Evolutionary conservation across 352 stramenopile species (phyloP).

Genomic region (Phytophthora constricta): DNA sequence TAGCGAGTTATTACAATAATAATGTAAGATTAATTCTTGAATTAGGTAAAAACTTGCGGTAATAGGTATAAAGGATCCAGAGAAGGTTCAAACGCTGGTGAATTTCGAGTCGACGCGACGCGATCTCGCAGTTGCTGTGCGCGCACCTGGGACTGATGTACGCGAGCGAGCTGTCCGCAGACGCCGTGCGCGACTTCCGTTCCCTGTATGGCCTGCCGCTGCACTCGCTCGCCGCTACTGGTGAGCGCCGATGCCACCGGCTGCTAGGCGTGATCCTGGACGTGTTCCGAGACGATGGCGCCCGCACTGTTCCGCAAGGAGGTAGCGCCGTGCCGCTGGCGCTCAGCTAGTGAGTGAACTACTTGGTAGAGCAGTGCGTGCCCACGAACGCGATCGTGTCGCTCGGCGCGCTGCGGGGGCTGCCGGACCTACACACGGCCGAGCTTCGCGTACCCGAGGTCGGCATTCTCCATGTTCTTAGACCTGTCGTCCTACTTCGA

Average conservation of each 20-base stretch:
- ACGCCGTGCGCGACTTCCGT: conserved; percentile 48
- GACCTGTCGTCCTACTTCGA: conserved; percentile 87
- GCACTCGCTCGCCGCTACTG: conserved; percentile 47
- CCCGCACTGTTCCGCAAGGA: conserved; percentile 57
- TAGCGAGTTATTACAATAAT: no score
- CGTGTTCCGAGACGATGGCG: conserved; percentile 79
- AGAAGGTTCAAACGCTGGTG: no score
- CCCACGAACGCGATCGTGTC: conserved; percentile 56
- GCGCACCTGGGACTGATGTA: conserved; percentile 80
- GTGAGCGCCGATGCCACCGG: conserved; percentile 50
- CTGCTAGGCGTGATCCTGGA: conserved; percentile 72
- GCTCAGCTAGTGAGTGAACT: conserved; percentile 73
- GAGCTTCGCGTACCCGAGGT: conserved; percentile 87
- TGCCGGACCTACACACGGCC: conserved; percentile 56
- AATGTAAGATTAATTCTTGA: no score
- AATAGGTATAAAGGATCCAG: no score
- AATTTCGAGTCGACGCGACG: no score
- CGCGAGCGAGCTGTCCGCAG: conserved; percentile 6
- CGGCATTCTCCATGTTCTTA: conserved; percentile 96
- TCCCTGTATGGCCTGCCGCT: conserved; percentile 61
- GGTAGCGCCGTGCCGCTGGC: conserved; percentile 45
- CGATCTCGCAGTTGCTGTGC: conserved; percentile 81
- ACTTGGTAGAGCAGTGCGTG: conserved; percentile 63
- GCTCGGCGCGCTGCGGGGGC: conserved; percentile 46
- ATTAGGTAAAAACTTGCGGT: no score